phyloP scores from a whole-genome alignment of 768 basidiomycete species.

The Leccinum disarticulatum region DNA sequence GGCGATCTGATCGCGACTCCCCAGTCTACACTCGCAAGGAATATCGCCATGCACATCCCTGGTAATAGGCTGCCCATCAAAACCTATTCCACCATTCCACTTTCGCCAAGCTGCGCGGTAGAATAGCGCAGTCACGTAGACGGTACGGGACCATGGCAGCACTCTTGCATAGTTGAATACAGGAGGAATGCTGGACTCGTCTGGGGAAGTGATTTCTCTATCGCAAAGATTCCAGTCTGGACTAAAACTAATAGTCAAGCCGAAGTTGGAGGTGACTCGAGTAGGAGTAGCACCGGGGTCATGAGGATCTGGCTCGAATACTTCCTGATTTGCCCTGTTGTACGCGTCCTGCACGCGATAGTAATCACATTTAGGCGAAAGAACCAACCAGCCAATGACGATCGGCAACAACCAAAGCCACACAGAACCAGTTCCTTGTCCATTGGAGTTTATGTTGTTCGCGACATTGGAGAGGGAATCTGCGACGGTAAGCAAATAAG shows the following conservation, averaged over 20 bases:
- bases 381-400: neutral
- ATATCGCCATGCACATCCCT: no score
- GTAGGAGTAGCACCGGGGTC: neutral
- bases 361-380: neutral
- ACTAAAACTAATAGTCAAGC: neutral
- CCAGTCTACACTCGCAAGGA: no score
- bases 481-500: no score
- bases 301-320: neutral
- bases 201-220: no score
- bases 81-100: no score
- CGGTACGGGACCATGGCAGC: no score
- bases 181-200: no score
- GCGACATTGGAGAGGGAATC: conserved; percentile 12
- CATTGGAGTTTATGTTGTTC: conserved; percentile 31
- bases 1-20: no score
- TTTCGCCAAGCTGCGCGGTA: no score
- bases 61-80: no score
- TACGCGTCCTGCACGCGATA: conserved; percentile 22
- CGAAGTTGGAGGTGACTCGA: neutral
- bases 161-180: no score
- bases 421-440: conserved; percentile 37
- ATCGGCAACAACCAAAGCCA: conserved; percentile 38
- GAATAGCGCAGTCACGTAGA: no score
- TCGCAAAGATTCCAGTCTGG: neutral
- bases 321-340: conserved; percentile 4